Conservation (phyloP, 257 asterid species). For the Solanum chmielewskii region DNA sequence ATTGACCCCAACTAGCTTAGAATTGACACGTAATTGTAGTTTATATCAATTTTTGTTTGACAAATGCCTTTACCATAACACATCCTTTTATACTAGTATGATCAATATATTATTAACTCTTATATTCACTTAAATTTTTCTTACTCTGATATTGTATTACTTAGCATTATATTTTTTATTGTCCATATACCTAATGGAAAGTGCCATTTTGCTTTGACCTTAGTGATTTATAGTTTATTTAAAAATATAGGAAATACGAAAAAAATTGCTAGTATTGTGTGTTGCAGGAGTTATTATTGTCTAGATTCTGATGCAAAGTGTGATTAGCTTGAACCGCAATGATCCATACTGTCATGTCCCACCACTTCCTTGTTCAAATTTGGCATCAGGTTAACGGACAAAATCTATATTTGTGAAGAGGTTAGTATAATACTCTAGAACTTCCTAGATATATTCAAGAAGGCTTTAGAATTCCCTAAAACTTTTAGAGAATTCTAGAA, state of each 20-base stretch:
- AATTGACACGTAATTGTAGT: neutral
- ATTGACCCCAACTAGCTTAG: neutral
- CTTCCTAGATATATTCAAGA: too few species aligned
- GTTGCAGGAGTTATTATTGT: too few species aligned
- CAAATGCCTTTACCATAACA: neutral
- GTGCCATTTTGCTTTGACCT: neutral
- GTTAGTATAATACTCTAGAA: too few species aligned
- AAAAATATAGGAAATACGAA: neutral
- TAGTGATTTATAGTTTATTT: neutral
- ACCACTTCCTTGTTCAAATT: too few species aligned
- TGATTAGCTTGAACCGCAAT: neutral
- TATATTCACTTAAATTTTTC: neutral
- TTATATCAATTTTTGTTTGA: neutral
- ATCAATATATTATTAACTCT: neutral
- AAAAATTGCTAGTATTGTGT: neutral
- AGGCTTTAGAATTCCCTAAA: too few species aligned
- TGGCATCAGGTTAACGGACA: too few species aligned
- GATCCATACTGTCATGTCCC: neutral
- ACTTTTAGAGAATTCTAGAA: too few species aligned
- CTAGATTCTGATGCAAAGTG: neutral
- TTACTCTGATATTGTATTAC: neutral
- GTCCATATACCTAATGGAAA: neutral
- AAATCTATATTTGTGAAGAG: too few species aligned
- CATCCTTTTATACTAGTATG: neutral
- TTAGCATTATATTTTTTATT: neutral